A percentile compares a stretch with the other conserved stretches of the same genome.
Evolutionary conservation across 345 rosid genomes (phyloP).

Genomic region (Ceriops tagal): DNA sequence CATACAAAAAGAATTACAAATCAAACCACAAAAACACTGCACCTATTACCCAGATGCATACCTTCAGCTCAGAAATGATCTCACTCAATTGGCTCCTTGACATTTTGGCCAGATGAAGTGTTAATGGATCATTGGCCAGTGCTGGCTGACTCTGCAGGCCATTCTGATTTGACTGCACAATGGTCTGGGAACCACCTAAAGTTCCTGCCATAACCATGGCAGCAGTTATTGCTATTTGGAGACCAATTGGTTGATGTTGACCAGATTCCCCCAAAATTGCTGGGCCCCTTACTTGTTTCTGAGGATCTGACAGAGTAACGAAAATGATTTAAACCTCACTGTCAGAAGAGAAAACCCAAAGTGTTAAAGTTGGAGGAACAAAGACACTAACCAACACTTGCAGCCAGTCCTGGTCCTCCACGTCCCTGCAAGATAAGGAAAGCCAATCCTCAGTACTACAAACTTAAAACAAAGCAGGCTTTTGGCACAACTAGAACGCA

Average conservation of each 20-base stretch:
- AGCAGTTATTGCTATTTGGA: constrained; percentile 71
- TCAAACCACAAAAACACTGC: too few relatives aligned
- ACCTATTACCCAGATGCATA: constrained; percentile 14
- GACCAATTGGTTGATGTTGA: constrained; percentile 77
- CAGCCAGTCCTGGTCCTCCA: constrained; percentile 73
- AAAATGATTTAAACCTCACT: background rate
- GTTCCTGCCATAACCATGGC: constrained; percentile 75
- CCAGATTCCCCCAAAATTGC: constrained; percentile 42
- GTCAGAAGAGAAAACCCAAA: constrained; percentile 17
- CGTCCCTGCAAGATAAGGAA: constrained; percentile 63
- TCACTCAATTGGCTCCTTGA: constrained; percentile 83
- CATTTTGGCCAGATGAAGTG: constrained; percentile 84
- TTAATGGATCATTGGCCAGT: constrained; percentile 70
- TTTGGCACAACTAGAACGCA: background rate
- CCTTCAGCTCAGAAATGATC: constrained; percentile 77
- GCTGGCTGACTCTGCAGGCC: constrained; percentile 43
- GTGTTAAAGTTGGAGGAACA: constrained; percentile 2
- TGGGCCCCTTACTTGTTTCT: constrained; percentile 58
- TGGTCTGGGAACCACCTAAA: constrained; percentile 64
- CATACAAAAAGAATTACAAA: too few relatives aligned
- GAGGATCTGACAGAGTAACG: constrained; percentile 31
- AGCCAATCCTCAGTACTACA: constrained; percentile 10
- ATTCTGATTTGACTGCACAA: constrained; percentile 50
- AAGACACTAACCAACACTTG: constrained; percentile 49
- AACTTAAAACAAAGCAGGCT: constrained; percentile 4